Evolutionary conservation across 129 eudicot genomes (phyloP), one percentile per base, ranked within the genome.

Genomic region (Chrysanthemum makinoi): DNA sequence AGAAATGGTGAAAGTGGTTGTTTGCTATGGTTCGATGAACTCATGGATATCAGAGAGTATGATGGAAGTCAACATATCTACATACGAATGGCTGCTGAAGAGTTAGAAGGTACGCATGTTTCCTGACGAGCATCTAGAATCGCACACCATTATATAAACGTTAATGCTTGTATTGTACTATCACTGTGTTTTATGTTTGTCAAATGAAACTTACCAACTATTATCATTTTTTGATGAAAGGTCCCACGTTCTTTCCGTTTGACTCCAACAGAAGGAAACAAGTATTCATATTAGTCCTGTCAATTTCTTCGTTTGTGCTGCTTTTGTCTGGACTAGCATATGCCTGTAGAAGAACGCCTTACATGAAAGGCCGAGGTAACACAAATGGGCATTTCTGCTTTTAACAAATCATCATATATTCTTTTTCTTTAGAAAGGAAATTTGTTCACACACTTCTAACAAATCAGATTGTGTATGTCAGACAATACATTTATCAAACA

Each of bases 1-100:
- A 77, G 83, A 12, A 73, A 66, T 5, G 56, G 78, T 0, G 89
- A 90, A 17, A 72, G 77, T 58, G 95, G 90, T 24, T 88, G 95
- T 60, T 73, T 85, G 83, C 49, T 78, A 15, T 88, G 90, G 91
- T 78, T 51, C 60, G 53, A 58, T 14, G 85, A 85, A n/a, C 66
- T 88, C 44, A 33, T 77, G 43, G 96, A 88, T 28, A 74, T 77
- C n/a, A 70, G 74, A 33, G 69, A 81, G 61, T 59, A 70, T 26
- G 16, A 71, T 12, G 66, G 18, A 20, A 7, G 52, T 18, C 83
- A 81, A 57, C 68, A 83, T 53, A 51, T 88, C 13, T 83, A 81
- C 50, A 13, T 83, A 24, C 56, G 87, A 47, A 44, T 86, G 77
- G 72, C 87, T 48, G 64, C 74, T 24, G 71, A 87, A 7, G 85